Base-by-base conservation (phyloP, 352 stramenopile genomes). In the Phytophthora tubulina region DNA sequence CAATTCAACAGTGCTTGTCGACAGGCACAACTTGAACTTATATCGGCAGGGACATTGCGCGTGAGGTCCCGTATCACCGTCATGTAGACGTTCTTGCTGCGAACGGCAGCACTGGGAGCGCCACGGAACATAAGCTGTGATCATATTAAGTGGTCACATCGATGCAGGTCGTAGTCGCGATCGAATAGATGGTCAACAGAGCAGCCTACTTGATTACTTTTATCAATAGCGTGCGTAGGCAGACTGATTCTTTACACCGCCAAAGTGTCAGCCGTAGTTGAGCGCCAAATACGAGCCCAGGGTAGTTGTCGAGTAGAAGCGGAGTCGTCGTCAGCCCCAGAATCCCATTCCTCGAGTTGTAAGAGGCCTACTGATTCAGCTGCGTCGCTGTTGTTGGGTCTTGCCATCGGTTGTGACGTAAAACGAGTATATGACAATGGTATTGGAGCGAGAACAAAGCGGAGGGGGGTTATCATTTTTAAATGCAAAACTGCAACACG, bases 1-100 rank as follows among this genome's bases (percentile, higher is more conserved):
- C 0, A 65, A 33, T 32, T 65, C 45, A 30, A n/a, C 31, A 1
- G 17, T 39, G 27, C 21, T 17, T 7, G 35, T 50, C 3, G 45
- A 48, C 8, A 56, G 17, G 6, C 30, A 59, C 6, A 44, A 2
- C 7, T 65, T 65, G 33, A 56, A 41, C 45, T 56, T 65, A 45
- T 65, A 49, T 2, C 21, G 32, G 14, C 57, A 65, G 3, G 14
- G 11, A 21, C 54, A 51, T 14, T 1, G 38, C 14, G 17, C 6
- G 9, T 7, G 2, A 7, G 21, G 6, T 6, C 36, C 11, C 11
- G 9, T 21, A 59, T 35, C 11, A 27, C 21, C 35, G 27, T 36
- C 52, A 6, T 48, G 46, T 0, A 17, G 7, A n/a, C 3, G 10
- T 35, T 36, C 2, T 27, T 36, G 52, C 17, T 59, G 33, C 10